A percentile compares a stretch with the other conserved stretches of the same genome.
These are phyloP conservation scores for Calonectria pauciramosa DNA, from an alignment of 2,329 filamentous ascomycete genomes.

Conservation along the genomic window DNA sequence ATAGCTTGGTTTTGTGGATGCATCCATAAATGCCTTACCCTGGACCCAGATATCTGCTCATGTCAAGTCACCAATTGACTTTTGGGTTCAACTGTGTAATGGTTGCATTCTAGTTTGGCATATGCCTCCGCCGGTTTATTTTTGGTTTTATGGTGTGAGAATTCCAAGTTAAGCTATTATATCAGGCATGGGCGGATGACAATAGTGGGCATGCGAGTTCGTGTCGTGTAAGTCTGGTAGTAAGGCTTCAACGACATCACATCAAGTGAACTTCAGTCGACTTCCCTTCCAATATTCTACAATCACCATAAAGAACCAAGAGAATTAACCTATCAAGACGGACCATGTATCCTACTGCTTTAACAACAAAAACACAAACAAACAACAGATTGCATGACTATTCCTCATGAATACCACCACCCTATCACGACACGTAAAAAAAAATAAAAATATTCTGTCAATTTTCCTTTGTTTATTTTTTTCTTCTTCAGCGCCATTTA, in stretches of 20 bases:
- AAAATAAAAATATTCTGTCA: not conserved
- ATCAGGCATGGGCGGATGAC: not conserved
- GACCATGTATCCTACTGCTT: not conserved
- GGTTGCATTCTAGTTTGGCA: not conserved
- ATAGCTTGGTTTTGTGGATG: not conserved
- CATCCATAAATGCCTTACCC: slow-evolving; percentile 6
- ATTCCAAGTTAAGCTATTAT: no score
- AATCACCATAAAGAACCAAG: not conserved
- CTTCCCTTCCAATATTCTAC: not conserved
- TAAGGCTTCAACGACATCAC: not conserved
- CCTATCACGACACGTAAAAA: not conserved
- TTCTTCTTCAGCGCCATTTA: not conserved
- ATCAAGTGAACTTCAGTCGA: no score
- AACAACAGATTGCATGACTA: not conserved
- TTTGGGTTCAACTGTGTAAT: not conserved
- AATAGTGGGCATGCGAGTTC: not conserved
- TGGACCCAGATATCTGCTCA: not conserved
- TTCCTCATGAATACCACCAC: not conserved
- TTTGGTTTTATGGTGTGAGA: no score
- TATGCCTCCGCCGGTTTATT: not conserved
- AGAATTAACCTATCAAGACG: not conserved
- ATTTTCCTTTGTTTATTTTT: not conserved
- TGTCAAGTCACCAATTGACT: not conserved
- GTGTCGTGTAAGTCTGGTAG: not conserved
- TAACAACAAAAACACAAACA: not conserved